A percentile compares a stretch with the other conserved stretches of the same genome.
Conservation (phyloP, 176 grass and related monocot species). For the Puya raimondii region DNA sequence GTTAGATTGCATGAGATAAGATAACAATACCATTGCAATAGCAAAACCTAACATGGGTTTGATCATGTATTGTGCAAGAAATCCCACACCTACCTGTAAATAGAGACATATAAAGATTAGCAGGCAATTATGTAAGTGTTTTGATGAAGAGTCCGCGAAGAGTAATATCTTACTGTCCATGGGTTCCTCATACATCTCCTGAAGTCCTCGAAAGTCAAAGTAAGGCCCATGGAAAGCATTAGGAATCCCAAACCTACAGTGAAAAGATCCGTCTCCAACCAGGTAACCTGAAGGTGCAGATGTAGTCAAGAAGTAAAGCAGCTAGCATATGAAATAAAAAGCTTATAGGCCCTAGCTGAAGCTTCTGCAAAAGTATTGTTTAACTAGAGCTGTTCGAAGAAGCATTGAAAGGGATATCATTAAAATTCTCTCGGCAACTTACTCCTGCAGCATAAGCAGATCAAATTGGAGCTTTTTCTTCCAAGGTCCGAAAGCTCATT, state of each 20-base stretch:
- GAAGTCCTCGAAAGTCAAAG: constrained; percentile 95
- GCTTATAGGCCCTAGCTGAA: no score
- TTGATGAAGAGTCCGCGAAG: neutral
- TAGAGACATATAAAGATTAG: constrained; percentile 22
- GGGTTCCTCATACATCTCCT: constrained; percentile 93
- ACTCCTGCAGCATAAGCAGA: no score
- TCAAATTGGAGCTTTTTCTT: no score
- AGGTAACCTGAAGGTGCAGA: constrained; percentile 60
- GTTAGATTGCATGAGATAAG: neutral
- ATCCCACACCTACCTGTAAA: constrained; percentile 90
- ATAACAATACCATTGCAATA: constrained; percentile 62
- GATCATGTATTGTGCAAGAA: constrained; percentile 77
- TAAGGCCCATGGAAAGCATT: constrained; percentile 95
- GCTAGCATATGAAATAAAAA: neutral
- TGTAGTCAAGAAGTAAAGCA: constrained; percentile 17
- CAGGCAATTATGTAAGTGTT: neutral
- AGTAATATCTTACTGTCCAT: constrained; percentile 73
- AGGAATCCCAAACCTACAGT: constrained; percentile 81
- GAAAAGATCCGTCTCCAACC: constrained; percentile 96
- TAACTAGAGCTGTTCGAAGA: no score
- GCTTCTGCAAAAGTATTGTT: no score
- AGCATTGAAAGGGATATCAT: no score
- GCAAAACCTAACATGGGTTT: constrained; percentile 77
- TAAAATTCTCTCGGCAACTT: no score
- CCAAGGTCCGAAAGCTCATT: no score